phyloP scores from a whole-genome alignment of 495 filamentous ascomycete species.

The Hyaloscypha finlandica region DNA sequence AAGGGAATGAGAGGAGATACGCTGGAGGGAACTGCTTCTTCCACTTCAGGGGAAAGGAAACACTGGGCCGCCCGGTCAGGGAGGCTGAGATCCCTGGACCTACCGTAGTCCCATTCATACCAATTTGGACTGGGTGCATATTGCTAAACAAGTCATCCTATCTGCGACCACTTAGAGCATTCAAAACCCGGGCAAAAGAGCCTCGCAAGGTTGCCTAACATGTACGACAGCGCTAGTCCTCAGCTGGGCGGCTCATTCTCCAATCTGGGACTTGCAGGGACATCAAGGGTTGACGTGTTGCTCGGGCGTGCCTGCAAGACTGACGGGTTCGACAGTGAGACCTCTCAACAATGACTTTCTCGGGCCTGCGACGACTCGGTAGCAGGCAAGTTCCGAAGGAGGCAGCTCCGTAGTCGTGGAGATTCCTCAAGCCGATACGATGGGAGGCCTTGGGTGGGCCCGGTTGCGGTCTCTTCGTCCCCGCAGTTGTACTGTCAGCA shows the following conservation, averaged over 20 bases:
- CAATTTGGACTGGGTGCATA: not conserved
- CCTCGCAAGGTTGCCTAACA: not conserved
- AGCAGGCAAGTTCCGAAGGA: not conserved
- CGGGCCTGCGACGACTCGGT: not conserved
- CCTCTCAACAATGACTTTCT: no score
- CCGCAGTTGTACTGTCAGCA: no score
- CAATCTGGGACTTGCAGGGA: not conserved
- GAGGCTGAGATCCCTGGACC: no score
- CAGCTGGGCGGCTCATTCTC: not conserved
- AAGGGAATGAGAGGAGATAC: not conserved
- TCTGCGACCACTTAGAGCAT: not conserved
- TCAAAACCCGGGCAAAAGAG: not conserved
- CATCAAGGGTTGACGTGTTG: not conserved
- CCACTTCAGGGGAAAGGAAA: not conserved
- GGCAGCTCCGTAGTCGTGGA: no score
- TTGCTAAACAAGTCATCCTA: not conserved
- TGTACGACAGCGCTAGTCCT: not conserved
- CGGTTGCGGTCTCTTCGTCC: no score
- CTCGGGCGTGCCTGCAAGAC: not conserved
- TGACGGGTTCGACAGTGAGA: not conserved
- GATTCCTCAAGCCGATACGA: no score
- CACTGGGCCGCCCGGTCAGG: not conserved
- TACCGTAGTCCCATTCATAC: no score
- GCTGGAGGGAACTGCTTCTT: not conserved
- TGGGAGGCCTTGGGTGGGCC: no score